These are phyloP conservation scores for Thoreauomyces humboldtii DNA, from an alignment of 192 early-diverging fungal species.

Conservation along the genomic window DNA sequence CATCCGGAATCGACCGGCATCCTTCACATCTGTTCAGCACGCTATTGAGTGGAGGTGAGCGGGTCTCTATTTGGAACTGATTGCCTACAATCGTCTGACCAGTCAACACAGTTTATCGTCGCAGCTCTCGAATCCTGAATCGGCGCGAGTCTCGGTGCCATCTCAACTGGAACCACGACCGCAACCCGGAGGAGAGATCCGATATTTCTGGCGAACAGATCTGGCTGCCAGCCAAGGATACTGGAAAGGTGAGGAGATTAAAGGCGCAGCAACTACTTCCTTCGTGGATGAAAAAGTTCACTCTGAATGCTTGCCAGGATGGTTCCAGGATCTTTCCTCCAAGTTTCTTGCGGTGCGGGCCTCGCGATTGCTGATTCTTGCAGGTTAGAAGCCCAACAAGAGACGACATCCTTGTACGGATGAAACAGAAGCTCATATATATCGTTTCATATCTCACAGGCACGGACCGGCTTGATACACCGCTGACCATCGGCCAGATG, in stretches of 20 bases:
- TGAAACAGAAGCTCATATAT: too few species aligned
- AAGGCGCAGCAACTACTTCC: not conserved
- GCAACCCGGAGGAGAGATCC: not conserved
- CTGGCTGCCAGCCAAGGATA: slow-evolving; percentile 28
- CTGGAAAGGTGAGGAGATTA: slow-evolving; percentile 28
- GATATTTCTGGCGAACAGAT: slow-evolving; percentile 31
- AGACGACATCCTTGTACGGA: too few species aligned
- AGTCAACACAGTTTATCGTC: not conserved
- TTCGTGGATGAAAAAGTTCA: too few species aligned
- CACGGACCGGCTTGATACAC: slow-evolving; percentile 49
- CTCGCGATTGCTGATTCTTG: slow-evolving; percentile 40
- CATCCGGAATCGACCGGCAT: slow-evolving; percentile 28
- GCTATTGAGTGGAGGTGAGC: slow-evolving; percentile 46
- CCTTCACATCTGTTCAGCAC: slow-evolving; percentile 24
- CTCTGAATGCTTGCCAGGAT: slow-evolving; percentile 22
- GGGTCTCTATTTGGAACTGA: not conserved
- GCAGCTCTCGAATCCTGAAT: not conserved
- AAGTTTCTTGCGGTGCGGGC: slow-evolving; percentile 38
- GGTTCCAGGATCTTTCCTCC: slow-evolving; percentile 42
- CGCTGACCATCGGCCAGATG: slow-evolving; percentile 55
- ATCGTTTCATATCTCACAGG: too few species aligned
- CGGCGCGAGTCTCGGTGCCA: slow-evolving; percentile 24
- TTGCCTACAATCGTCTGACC: too few species aligned
- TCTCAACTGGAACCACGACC: slow-evolving; percentile 9
- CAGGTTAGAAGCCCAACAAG: too few species aligned